phyloP scores from a whole-genome alignment of 1,284 basidiomycete species.

The Mycena sp. region DNA sequence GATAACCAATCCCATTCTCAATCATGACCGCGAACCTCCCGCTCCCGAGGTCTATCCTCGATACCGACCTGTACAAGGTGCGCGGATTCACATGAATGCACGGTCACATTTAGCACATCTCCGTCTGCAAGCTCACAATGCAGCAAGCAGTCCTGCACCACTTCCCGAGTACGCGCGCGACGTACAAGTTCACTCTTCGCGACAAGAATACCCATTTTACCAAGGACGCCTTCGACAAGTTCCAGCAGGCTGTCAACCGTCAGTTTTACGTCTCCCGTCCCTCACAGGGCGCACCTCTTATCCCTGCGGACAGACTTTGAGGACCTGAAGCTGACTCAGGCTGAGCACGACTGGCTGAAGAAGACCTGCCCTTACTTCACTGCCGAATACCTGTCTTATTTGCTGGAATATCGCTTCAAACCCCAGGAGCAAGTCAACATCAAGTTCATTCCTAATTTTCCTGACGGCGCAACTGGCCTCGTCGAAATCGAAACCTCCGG shows the following conservation, averaged over 20 bases:
- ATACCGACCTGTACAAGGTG: constrained; percentile 97
- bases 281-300: not conserved
- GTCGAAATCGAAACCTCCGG: constrained; percentile 83
- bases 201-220: constrained; percentile 79
- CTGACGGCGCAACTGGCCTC: constrained; percentile 66
- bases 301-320: constrained; percentile 66
- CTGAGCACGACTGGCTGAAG: constrained; percentile 79
- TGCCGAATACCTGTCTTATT: constrained; percentile 80
- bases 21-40: constrained; percentile 11
- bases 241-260: constrained; percentile 76
- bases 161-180: constrained; percentile 75
- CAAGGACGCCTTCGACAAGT: constrained; percentile 71
- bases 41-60: constrained; percentile 74
- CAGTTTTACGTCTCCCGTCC: constrained; percentile 41
- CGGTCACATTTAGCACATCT: constrained; percentile 8
- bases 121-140: constrained; percentile 84
- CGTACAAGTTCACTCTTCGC: constrained; percentile 91
- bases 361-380: constrained; percentile 82
- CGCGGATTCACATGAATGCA: constrained; percentile 1
- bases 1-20: not conserved
- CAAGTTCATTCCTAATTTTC: constrained; percentile 66
- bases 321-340: constrained; percentile 64
- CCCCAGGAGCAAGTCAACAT: constrained; percentile 81
- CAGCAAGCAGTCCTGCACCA: constrained; percentile 92
- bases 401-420: constrained; percentile 78